Conservation (phyloP, 116 monocot species). For the Zostera marina region DNA sequence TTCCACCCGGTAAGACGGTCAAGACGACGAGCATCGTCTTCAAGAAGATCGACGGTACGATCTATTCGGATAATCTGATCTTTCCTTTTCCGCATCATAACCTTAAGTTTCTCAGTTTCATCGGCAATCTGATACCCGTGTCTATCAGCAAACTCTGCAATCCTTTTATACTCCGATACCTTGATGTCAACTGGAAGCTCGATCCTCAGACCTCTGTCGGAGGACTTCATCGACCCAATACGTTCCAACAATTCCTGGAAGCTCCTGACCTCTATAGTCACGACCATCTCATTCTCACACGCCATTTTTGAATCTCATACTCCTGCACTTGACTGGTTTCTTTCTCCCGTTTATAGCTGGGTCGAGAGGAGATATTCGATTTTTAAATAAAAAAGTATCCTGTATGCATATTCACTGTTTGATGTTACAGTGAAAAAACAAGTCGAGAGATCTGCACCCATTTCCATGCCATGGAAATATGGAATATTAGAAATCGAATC, state of each 20-base stretch:
- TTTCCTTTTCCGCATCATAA: conserved; percentile 1
- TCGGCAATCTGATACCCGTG: neutral
- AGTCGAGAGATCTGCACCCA: too few relatives aligned
- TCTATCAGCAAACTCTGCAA: conserved; percentile 1
- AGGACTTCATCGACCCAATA: neutral
- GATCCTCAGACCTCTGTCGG: neutral
- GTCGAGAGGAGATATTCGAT: too few relatives aligned
- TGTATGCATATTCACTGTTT: too few relatives aligned
- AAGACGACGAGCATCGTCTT: neutral
- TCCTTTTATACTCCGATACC: conserved; percentile 1
- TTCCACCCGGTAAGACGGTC: conserved; percentile 1
- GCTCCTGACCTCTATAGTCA: neutral
- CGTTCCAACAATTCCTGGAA: neutral
- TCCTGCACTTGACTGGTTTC: too few relatives aligned
- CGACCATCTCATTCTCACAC: neutral
- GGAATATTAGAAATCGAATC: too few relatives aligned
- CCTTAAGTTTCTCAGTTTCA: conserved; percentile 1
- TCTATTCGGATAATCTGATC: neutral
- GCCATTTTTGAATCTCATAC: neutral
- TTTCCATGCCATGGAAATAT: too few relatives aligned
- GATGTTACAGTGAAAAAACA: too few relatives aligned
- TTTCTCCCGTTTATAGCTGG: too few relatives aligned
- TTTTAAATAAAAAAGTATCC: too few relatives aligned
- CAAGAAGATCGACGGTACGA: neutral
- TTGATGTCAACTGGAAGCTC: neutral